Evolutionary conservation across 2,329 filamentous ascomycete genomes (phyloP).

Genomic region (Colletotrichum spaethianum): DNA sequence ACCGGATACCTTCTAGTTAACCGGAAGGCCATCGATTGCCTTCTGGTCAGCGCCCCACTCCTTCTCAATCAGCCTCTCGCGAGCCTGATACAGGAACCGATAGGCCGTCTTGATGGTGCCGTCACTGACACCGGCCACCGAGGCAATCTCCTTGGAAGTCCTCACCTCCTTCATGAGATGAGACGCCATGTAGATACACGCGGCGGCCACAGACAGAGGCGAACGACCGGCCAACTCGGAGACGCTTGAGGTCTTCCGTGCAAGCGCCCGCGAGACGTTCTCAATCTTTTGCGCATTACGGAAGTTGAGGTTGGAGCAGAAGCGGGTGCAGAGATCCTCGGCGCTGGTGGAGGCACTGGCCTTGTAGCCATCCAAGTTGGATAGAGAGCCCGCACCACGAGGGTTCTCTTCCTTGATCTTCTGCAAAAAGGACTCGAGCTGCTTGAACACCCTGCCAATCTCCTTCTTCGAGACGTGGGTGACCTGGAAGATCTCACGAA

Average conservation of each 20-base stretch:
- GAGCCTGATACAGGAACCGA: constrained; percentile 84
- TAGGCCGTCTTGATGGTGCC: constrained; percentile 97
- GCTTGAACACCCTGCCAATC: constrained; percentile 95
- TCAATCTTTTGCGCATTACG: constrained; percentile 81
- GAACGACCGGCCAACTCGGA: constrained; percentile 92
- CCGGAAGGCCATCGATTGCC: constrained; percentile 79
- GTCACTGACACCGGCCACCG: constrained; percentile 90
- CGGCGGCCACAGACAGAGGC: constrained; percentile 92
- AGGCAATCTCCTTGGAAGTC: constrained; percentile 87
- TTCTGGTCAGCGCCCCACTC: constrained; percentile 82
- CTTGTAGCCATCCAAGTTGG: constrained; percentile 78
- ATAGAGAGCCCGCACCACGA: constrained; percentile 62
- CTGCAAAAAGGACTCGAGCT: constrained; percentile 88
- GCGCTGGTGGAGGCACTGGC: constrained; percentile 84
- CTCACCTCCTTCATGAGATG: constrained; percentile 86
- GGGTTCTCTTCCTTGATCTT: constrained; percentile 77
- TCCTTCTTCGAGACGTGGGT: constrained; percentile 98
- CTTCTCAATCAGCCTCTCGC: constrained; percentile 80
- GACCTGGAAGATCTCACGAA: constrained; percentile 93
- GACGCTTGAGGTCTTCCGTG: constrained; percentile 81
- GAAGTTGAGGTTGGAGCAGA: constrained; percentile 85
- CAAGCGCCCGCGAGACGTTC: constrained; percentile 84
- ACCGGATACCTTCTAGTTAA: constrained; percentile 40
- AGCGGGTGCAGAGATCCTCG: constrained; percentile 88
- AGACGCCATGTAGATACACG: constrained; percentile 96